Evolutionary conservation across 108 stramenopile genomes (phyloP).

Genomic region (Fistulifera solaris): DNA sequence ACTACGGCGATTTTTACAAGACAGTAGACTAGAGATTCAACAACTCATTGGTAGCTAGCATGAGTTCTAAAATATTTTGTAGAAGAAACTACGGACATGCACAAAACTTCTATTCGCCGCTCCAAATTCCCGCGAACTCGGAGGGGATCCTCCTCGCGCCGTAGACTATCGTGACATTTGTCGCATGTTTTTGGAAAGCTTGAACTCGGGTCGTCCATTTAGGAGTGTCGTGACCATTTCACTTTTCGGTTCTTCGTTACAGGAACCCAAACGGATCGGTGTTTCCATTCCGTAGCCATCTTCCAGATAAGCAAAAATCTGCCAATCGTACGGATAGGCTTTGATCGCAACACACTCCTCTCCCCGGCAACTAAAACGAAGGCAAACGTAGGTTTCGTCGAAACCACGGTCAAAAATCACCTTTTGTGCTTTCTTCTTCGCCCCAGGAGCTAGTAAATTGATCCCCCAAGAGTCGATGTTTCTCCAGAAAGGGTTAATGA

Average conservation of each 20-base stretch:
- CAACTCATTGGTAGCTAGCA: no score
- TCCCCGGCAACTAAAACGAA: constrained; percentile 52
- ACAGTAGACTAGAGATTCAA: no score
- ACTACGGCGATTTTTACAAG: no score
- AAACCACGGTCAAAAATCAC: constrained; percentile 56
- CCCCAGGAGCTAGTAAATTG: constrained; percentile 68
- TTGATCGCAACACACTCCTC: constrained; percentile 78
- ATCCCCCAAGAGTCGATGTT: constrained; percentile 76
- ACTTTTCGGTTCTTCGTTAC: constrained; percentile 52
- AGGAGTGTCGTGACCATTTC: constrained; percentile 46
- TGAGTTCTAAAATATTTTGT: no score
- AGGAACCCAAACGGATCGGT: constrained; percentile 55
- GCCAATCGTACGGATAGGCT: constrained; percentile 83
- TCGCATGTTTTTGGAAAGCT: constrained; percentile 70
- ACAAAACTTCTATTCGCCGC: no score
- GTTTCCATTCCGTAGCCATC: constrained; percentile 26
- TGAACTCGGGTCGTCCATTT: constrained; percentile 58
- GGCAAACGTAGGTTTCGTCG: constrained; percentile 54
- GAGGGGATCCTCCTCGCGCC: no score
- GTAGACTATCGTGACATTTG: constrained; percentile 43
- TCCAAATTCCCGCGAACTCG: no score
- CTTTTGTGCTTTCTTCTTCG: constrained; percentile 56
- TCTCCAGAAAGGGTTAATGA: constrained; percentile 81
- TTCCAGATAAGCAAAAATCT: constrained; percentile 72
- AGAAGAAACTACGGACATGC: no score